Evolutionary conservation across 176 grass and related monocot species (phyloP).

Genomic region (Oryza nivara): DNA sequence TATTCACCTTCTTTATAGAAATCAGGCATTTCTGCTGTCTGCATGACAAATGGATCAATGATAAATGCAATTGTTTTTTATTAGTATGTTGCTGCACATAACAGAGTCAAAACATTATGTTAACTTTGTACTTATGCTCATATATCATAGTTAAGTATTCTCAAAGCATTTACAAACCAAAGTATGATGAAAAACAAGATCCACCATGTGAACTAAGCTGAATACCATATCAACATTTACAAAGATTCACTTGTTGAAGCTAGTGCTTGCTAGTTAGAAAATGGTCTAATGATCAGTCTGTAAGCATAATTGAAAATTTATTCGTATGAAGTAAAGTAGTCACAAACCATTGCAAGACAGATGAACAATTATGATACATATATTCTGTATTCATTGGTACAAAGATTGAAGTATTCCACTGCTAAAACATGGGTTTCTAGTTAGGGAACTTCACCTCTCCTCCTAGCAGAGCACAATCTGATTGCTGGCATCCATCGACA

Average conservation of each 20-base stretch:
- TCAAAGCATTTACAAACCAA: neutral
- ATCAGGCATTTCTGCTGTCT: slow-evolving; percentile 99
- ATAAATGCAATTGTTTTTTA: neutral
- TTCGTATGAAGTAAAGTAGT: neutral
- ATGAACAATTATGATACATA: neutral
- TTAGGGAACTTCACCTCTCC: slow-evolving; percentile 69
- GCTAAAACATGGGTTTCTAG: neutral
- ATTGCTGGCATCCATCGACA: slow-evolving; percentile 85
- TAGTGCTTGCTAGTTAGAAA: neutral
- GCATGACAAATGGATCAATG: slow-evolving; percentile 3
- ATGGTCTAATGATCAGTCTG: neutral
- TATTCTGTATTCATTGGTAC: neutral
- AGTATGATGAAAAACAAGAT: neutral
- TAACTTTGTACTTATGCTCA: neutral
- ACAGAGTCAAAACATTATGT: neutral
- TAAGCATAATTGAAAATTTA: neutral
- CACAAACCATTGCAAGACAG: slow-evolving; percentile 4
- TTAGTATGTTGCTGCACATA: too few species aligned
- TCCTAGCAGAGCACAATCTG: slow-evolving; percentile 78
- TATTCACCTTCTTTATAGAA: slow-evolving; percentile 93
- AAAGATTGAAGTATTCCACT: neutral
- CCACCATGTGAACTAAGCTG: neutral
- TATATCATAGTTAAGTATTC: neutral
- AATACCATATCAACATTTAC: neutral
- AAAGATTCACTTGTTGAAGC: slow-evolving; percentile 1